Conservation (phyloP, 1,284 basidiomycete genomes). For the Mycocalia duriaeana region DNA sequence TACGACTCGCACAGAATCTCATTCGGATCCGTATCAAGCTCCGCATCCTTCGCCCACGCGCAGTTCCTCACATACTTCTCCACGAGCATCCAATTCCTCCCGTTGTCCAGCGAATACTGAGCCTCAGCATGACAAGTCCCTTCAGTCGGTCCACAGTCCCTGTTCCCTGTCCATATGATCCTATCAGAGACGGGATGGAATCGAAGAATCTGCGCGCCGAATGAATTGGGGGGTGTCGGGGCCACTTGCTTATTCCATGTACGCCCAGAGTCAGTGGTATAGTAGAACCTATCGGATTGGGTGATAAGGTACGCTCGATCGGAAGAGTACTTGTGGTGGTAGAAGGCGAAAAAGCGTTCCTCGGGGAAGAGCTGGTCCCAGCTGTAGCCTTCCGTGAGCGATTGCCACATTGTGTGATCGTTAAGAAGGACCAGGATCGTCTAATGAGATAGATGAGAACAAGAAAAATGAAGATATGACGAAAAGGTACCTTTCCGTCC, state of each 20-base stretch:
- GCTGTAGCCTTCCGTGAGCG: constrained; percentile 88
- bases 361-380: constrained; percentile 70
- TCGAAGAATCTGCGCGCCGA: constrained; percentile 73
- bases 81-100: constrained; percentile 70
- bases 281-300: constrained; percentile 57
- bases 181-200: constrained; percentile 88
- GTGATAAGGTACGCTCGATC: constrained; percentile 92
- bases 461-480: neutral
- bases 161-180: constrained; percentile 86
- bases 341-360: constrained; percentile 76
- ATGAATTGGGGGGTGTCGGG: constrained; percentile 74
- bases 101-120: constrained; percentile 74
- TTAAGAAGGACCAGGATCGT: constrained; percentile 81
- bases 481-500: constrained; percentile 51
- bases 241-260: constrained; percentile 63
- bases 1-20: constrained; percentile 94
- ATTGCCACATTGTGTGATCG: constrained; percentile 87
- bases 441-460: constrained; percentile 27
- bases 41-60: constrained; percentile 83
- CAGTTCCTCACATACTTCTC: constrained; percentile 90
- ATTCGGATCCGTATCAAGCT: constrained; percentile 75
- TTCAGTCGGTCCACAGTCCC: constrained; percentile 48
- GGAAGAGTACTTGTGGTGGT: constrained; percentile 75
- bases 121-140: constrained; percentile 68
- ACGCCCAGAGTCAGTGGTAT: constrained; percentile 80